Percentiles rank a stretch among this genome's conserved stretches.
phyloP scores from a whole-genome alignment of 345 rosid species.

The Rubroshorea leprosula region DNA sequence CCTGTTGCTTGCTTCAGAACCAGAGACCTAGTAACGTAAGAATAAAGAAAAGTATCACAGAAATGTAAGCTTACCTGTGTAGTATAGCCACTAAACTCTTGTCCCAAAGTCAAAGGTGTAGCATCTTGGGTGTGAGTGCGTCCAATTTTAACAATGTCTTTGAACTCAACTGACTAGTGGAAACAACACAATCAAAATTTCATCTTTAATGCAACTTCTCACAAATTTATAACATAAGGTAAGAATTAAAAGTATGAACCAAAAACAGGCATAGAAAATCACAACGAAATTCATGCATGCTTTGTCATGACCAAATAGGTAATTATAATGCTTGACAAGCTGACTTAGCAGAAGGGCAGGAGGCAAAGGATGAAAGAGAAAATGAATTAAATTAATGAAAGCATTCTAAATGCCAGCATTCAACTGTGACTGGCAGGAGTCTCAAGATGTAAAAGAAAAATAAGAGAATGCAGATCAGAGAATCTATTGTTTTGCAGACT shows the following conservation, averaged over 20 bases:
- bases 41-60: conserved; percentile 3
- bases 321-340: no score
- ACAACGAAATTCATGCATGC: no score
- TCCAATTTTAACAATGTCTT: conserved; percentile 91
- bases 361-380: no score
- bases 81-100: conserved; percentile 95
- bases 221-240: background rate
- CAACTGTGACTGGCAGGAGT: no score
- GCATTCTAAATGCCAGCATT: no score
- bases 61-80: conserved; percentile 57
- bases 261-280: no score
- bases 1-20: background rate
- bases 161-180: conserved; percentile 63
- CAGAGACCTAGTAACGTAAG: background rate
- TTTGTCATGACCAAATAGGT: no score
- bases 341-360: no score
- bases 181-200: conserved; percentile 5
- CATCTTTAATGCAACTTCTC: conserved; percentile 4
- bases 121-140: conserved; percentile 99
- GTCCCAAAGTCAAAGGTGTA: conserved; percentile 95
- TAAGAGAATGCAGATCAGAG: no score
- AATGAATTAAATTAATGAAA: no score
- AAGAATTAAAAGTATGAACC: no score
- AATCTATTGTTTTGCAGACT: background rate
- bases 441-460: background rate